phyloP scores from a whole-genome alignment of 2,329 filamentous ascomycete genomes.

The Xylaria arbuscula region DNA sequence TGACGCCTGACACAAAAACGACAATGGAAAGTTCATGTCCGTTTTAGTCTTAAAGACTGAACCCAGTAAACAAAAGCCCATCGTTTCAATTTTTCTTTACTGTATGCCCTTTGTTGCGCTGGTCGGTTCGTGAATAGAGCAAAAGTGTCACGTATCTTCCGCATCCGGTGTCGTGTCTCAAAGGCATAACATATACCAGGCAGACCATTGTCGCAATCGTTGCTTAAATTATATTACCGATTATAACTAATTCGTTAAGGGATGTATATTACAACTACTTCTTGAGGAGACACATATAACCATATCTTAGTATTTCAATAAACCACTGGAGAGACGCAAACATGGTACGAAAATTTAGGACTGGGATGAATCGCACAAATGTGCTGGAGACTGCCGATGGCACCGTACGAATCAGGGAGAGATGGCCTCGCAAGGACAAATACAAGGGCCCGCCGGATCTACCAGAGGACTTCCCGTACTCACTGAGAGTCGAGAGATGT shows the following conservation, averaged over 20 bases:
- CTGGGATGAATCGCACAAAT: slow-evolving; percentile 13
- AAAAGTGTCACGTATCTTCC: background rate
- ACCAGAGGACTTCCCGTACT: background rate
- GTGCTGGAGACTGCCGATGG: background rate
- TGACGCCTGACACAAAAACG: too few relatives aligned
- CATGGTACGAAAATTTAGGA: background rate
- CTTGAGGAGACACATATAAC: too few relatives aligned
- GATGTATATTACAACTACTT: background rate
- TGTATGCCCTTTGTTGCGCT: background rate
- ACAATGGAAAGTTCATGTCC: too few relatives aligned
- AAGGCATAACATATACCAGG: background rate
- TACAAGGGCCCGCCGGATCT: slow-evolving; percentile 21
- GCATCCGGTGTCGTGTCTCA: slow-evolving; percentile 19
- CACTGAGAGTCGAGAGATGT: background rate
- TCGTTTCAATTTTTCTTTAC: background rate
- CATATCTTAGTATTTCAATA: background rate
- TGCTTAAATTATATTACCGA: background rate
- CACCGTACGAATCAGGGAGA: background rate
- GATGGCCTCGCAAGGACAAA: slow-evolving; percentile 26
- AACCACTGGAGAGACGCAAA: slow-evolving; percentile 1
- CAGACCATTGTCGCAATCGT: background rate
- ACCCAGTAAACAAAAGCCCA: background rate
- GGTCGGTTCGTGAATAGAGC: background rate
- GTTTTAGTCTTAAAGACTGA: background rate
- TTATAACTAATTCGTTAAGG: background rate